Conservation (phyloP, 805 yeast genomes). For the Ogataea minuta region DNA sequence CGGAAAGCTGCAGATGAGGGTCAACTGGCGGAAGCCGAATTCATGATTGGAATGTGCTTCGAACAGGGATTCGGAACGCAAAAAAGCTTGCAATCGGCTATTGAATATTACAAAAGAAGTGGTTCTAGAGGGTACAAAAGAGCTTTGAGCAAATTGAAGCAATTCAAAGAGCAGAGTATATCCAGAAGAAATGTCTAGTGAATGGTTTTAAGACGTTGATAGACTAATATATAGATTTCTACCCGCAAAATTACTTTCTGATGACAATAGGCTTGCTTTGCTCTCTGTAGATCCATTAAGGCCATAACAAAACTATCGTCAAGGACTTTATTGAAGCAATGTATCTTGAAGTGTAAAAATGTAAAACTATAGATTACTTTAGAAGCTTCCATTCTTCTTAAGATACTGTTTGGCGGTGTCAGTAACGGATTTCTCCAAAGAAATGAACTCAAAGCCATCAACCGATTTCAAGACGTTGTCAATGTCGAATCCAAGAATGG, state of each 20-base stretch:
- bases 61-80: conserved; percentile 64
- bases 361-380: too few relatives aligned
- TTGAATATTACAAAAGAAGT: conserved; percentile 53
- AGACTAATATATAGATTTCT: background rate
- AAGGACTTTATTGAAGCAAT: background rate
- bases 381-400: conserved; percentile 7
- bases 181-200: too few relatives aligned
- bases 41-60: conserved; percentile 64
- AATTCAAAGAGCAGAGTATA: conserved; percentile 9
- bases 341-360: too few relatives aligned
- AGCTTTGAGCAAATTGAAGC: conserved; percentile 43
- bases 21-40: conserved; percentile 56
- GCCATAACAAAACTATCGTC: too few relatives aligned
- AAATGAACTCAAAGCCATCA: conserved; percentile 37
- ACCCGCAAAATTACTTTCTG: too few relatives aligned
- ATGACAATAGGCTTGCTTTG: too few relatives aligned
- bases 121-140: conserved; percentile 60
- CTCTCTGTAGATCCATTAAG: too few relatives aligned
- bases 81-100: conserved; percentile 42
- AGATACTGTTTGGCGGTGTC: conserved; percentile 40
- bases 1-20: conserved; percentile 59
- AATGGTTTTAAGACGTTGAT: too few relatives aligned
- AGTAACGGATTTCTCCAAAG: conserved; percentile 37
- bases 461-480: conserved; percentile 3
- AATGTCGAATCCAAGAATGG: conserved; percentile 3